Evolutionary conservation across 495 filamentous ascomycete genomes (phyloP).

Genomic region (Aspergillus nanangensis): DNA sequence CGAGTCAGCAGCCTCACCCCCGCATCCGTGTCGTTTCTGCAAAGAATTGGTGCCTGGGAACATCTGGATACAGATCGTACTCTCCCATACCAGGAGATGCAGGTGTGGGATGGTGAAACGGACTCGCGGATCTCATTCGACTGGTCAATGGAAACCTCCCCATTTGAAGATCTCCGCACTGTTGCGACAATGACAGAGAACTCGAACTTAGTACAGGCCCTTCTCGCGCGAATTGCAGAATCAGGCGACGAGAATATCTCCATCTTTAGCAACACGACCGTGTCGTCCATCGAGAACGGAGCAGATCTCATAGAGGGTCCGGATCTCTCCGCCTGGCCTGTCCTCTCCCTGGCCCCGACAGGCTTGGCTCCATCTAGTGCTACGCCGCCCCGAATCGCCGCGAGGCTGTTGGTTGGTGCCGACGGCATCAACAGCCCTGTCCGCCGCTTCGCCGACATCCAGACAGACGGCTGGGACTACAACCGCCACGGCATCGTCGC

Average conservation of each 20-base stretch:
- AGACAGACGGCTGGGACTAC: constrained; percentile 90
- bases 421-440: constrained; percentile 95
- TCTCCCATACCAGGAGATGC: constrained; percentile 88
- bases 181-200: constrained; percentile 99
- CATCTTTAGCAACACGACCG: constrained; percentile 68
- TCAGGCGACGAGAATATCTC: constrained; percentile 57
- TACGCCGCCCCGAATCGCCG: constrained; percentile 51
- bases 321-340: constrained; percentile 82
- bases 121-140: constrained; percentile 86
- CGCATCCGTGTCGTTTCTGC: constrained; percentile 65
- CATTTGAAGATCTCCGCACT: constrained; percentile 46
- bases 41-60: constrained; percentile 82
- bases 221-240: constrained; percentile 65
- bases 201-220: constrained; percentile 71
- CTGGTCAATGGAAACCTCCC: constrained; percentile 50
- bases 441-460: constrained; percentile 80
- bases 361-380: constrained; percentile 20
- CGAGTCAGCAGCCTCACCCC: constrained; percentile 93
- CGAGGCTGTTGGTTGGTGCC: constrained; percentile 84
- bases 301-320: constrained; percentile 56
- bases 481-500: constrained; percentile 86
- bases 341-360: constrained; percentile 59
- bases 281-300: constrained; percentile 74
- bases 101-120: constrained; percentile 93
- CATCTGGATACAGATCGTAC: constrained; percentile 65